Evolutionary conservation across 139 green algal genomes (phyloP).

Genomic region (Chlamydomonas schloesseri): DNA sequence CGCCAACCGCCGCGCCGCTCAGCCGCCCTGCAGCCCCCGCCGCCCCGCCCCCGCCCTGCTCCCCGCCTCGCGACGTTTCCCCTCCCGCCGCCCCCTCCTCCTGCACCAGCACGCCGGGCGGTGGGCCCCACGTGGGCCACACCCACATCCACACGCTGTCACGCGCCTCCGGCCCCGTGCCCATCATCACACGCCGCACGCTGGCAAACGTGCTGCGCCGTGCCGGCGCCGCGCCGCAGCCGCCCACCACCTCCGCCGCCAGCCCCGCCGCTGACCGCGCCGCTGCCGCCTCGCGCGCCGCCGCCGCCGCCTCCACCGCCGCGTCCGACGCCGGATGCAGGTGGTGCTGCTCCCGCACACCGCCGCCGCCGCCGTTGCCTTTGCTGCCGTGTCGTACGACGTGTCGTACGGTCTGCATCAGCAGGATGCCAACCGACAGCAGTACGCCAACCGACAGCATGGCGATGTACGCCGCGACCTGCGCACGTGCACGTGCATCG

Average conservation of each 20-base stretch:
- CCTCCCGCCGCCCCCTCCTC: too few relatives aligned
- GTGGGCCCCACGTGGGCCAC: constrained; percentile 32
- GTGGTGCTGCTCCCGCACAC: neutral
- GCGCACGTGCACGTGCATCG: neutral
- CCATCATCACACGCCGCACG: neutral
- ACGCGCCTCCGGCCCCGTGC: neutral
- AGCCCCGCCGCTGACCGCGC: neutral
- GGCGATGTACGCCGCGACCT: constrained; percentile 37
- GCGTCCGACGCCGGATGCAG: constrained; percentile 16
- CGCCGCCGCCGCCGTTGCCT: neutral
- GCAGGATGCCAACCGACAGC: constrained; percentile 20
- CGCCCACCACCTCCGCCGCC: neutral
- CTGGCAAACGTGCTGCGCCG: neutral
- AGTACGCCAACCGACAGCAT: constrained; percentile 8
- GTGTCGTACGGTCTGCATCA: constrained; percentile 21
- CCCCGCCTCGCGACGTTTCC: too few relatives aligned
- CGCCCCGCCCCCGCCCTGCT: neutral
- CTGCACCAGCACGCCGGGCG: constrained; percentile 4
- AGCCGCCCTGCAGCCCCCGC: too few relatives aligned
- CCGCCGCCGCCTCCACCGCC: neutral
- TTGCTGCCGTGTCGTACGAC: neutral
- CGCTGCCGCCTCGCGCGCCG: neutral
- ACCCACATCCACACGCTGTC: constrained; percentile 9
- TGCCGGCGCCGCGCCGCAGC: neutral
- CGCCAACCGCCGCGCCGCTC: too few relatives aligned